Conservation (phyloP, 1,284 basidiomycete genomes). For the Heterobasidion irregulare region DNA sequence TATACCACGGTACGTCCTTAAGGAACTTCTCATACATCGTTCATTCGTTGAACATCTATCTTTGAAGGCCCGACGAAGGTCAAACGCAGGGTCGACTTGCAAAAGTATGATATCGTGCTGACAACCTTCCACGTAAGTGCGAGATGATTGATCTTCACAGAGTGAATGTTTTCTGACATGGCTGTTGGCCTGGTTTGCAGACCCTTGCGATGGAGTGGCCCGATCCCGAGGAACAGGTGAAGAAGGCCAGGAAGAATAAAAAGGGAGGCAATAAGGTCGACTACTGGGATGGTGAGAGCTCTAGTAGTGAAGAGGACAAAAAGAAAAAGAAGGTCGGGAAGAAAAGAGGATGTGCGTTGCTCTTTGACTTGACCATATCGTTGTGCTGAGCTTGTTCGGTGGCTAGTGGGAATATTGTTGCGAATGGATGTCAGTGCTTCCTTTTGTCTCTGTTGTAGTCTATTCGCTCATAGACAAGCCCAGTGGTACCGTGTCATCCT, state of each 20-base stretch:
- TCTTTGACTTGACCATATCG: neutral
- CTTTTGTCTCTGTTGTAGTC: neutral
- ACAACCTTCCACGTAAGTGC: constrained; percentile 35
- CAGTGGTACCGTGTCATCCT: constrained; percentile 45
- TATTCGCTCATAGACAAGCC: neutral
- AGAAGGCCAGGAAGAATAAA: constrained; percentile 28
- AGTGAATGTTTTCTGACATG: neutral
- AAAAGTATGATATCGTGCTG: constrained; percentile 36
- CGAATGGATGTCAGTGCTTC: constrained; percentile 30
- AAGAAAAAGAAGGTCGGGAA: constrained; percentile 18
- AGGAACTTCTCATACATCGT: neutral
- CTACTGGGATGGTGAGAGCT: constrained; percentile 10
- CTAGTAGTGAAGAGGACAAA: constrained; percentile 8
- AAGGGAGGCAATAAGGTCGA: constrained; percentile 21
- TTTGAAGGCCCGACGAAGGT: constrained; percentile 31
- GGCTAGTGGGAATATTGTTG: constrained; percentile 28
- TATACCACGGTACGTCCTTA: constrained; percentile 43
- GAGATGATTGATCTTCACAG: neutral
- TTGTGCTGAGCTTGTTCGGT: neutral
- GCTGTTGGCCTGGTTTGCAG: constrained; percentile 17
- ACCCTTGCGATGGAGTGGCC: constrained; percentile 52
- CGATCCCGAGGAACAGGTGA: constrained; percentile 36
- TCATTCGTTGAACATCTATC: neutral
- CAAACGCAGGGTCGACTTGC: constrained; percentile 31
- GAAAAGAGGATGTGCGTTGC: constrained; percentile 24